Base-by-base conservation (phyloP, 306 rosid species). In the Lupinus albus region DNA sequence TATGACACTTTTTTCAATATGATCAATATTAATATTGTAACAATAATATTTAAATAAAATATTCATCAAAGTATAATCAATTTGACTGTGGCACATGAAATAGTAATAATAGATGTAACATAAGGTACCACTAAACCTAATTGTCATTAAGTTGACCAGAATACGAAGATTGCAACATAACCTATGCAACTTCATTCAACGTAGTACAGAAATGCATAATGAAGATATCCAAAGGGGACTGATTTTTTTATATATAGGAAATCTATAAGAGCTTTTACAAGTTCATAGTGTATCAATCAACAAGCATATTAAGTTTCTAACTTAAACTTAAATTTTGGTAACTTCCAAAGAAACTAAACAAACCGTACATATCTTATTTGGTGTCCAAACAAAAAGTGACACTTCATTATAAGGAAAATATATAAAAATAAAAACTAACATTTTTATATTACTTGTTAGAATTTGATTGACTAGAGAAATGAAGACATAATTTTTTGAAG, bases 1-100 rank as follows among this genome's bases (percentile, higher is more conserved):
- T 69, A 75, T 70, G 64, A 93, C 96, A 85, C 90, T 86, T 78
- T 93, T 97, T 78, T 90, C 81, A 56, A 93, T 93, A 72, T 86
- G 97, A 79, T 93, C 96, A 79, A 93, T 93, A 63, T 20, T 58
- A 47, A 12, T 28, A 33, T 48, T 12, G 58, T 8, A 46, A 59
- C 28, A 46, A 49, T 21, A 15, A 18, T 16, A 16, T 5, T 33
- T n/a, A n/a, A n/a, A n/a, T n/a, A n/a, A 4, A 62, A 44, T 32
- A 32, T 55, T 35, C 39, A 35, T 6, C 39, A 35, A 35, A 35
- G 39, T 35, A 0, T 6, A 1, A 35, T 35, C 8, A 35, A 7
- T 35, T 60, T 11, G 44, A 42, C 21, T 30, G 35, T 11, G 13
- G 47, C 25, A 11, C 21, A 5, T 14, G 11, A 61, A 35, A 35